Base-by-base conservation (phyloP, 2,329 filamentous ascomycete genomes). In the Claviceps citrina region DNA sequence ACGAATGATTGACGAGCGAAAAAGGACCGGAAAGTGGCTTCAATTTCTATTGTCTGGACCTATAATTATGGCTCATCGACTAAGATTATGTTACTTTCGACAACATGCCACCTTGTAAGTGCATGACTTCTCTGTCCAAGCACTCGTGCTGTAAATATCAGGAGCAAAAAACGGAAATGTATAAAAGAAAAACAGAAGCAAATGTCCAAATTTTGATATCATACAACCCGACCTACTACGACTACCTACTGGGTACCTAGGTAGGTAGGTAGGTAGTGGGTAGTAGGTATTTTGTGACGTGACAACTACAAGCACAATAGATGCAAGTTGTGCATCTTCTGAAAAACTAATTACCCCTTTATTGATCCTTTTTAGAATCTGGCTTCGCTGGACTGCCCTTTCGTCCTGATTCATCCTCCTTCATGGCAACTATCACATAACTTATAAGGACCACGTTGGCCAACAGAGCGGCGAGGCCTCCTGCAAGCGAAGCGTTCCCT, bases 361-460 rank as follows among this genome's bases (percentile, higher is more conserved):
- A 70, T 46, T 63, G 58, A 33, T 66, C 59, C 54, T 75, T 75
- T 59, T 72, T 74, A 39, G 51, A 57, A 40, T 67, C 63, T 31
- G 54, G 52, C 50, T 62, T 63, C 45, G 51, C 50, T 31, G 64
- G 65, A 44, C 66, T 65, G 27, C 54, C 62, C 60, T 15, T 71
- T 68, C 2, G 41, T 7, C 31, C 40, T 7, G 63, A 62, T 49
- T 73, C 64, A 54, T 96, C 91, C 58, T 98, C 91, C 45, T 72
- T 78, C 73, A 94, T 87, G 4, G 91, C 91, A 16, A 94, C 84
- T 42, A 95, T 65, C 32, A 96, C 76, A 60, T 96, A 98, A n/a
- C 72, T 77, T 42, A 96, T 73, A 38, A 98, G 66, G 3, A 98
- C 85, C 2, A 93, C 73, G 51, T 98, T 98, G 10, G 91, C 91